Conservation (phyloP, 2,329 filamentous ascomycete genomes). For the Aspergillus tamarii region DNA sequence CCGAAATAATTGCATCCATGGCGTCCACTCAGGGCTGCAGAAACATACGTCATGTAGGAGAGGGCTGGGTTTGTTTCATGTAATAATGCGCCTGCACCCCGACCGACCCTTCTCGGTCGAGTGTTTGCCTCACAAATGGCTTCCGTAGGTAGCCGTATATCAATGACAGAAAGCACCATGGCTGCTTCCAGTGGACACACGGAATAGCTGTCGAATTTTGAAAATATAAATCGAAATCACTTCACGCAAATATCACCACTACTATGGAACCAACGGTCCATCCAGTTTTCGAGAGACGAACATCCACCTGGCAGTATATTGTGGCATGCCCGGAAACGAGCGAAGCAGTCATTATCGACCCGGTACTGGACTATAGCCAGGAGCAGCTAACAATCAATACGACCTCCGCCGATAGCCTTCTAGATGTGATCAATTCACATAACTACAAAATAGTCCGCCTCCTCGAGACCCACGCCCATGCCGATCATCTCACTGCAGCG, state of each 20-base stretch:
- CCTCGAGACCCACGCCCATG: constrained; percentile 65
- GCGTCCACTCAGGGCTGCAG: not conserved
- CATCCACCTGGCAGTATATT: constrained; percentile 64
- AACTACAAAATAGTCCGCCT: constrained; percentile 54
- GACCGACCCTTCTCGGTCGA: not conserved
- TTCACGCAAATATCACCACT: not conserved
- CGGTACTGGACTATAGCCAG: constrained; percentile 60
- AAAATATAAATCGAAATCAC: not conserved
- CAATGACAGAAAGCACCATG: not conserved
- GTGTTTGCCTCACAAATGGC: not conserved
- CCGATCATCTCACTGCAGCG: constrained; percentile 62
- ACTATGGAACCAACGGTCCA: constrained; percentile 42
- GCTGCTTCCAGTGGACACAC: not conserved
- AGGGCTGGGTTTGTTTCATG: not conserved
- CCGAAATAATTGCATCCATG: too few species aligned
- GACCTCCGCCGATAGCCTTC: constrained; percentile 53
- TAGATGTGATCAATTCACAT: constrained; percentile 46
- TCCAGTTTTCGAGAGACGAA: constrained; percentile 44
- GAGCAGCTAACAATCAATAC: constrained; percentile 48
- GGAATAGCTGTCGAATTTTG: not conserved
- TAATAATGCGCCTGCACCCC: not conserved
- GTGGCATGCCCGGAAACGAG: constrained; percentile 55
- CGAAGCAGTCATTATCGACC: constrained; percentile 60
- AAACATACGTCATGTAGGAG: not conserved
- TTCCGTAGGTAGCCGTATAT: not conserved